phyloP scores from a whole-genome alignment of 129 eudicot species.

The Flaveria bidentis region DNA sequence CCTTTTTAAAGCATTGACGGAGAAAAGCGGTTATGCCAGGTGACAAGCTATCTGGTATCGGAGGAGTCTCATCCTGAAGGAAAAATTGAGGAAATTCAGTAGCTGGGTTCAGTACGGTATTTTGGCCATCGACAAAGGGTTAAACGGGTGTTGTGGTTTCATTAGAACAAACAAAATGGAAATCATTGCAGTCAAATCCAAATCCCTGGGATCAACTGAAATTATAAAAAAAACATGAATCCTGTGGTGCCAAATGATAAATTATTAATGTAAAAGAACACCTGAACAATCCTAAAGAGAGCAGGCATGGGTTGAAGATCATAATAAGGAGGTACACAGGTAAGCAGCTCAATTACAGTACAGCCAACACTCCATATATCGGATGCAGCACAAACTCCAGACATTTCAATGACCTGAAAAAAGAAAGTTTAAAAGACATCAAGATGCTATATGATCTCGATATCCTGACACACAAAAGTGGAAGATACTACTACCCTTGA shows the following conservation, averaged over 20 bases:
- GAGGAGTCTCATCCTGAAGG: slow-evolving; percentile 93
- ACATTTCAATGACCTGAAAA: slow-evolving; percentile 96
- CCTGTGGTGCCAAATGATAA: not conserved
- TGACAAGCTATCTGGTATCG: slow-evolving; percentile 92
- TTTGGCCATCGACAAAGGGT: slow-evolving; percentile 11
- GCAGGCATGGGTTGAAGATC: slow-evolving; percentile 99
- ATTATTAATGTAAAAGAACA: not conserved
- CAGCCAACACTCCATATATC: slow-evolving; percentile 99
- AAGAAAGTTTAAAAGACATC: not conserved
- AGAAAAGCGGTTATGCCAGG: slow-evolving; percentile 90
- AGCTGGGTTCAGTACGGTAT: not conserved
- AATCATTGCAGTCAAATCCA: slow-evolving; percentile 12
- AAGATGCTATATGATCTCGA: not conserved
- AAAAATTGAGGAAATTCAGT: slow-evolving; percentile 26
- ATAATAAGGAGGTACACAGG: slow-evolving; percentile 95
- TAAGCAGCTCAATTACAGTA: slow-evolving; percentile 96
- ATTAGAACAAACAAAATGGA: slow-evolving; percentile 8
- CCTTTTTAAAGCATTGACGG: slow-evolving; percentile 95
- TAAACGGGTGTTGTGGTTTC: not conserved
- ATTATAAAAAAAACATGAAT: not conserved
- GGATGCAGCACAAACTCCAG: slow-evolving; percentile 99
- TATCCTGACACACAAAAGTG: not conserved
- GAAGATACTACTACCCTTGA: not conserved
- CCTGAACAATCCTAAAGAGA: slow-evolving; percentile 95
- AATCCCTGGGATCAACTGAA: slow-evolving; percentile 6